Evolutionary conservation across 176 grass and related monocot genomes (phyloP).

Genomic region (Raddia guianensis): DNA sequence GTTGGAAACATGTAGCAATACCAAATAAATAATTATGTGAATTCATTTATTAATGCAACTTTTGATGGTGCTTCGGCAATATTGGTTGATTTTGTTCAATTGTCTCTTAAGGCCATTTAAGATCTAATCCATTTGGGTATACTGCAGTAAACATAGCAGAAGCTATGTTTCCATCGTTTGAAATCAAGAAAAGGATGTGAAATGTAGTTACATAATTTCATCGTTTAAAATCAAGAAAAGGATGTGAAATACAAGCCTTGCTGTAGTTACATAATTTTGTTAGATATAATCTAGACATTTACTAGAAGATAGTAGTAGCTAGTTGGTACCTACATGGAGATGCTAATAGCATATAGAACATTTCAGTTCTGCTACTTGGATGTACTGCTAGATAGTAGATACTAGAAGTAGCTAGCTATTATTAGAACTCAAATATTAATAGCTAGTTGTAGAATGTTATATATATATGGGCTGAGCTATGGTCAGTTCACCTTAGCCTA

Average conservation of each 20-base stretch:
- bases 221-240: too few species aligned
- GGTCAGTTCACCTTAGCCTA: too few species aligned
- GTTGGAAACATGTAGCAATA: neutral
- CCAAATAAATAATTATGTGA: neutral
- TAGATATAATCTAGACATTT: too few species aligned
- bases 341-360: too few species aligned
- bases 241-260: neutral
- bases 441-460: too few species aligned
- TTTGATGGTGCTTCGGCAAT: neutral
- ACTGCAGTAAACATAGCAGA: neutral
- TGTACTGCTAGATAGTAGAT: too few species aligned
- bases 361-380: too few species aligned
- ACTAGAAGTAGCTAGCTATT: too few species aligned
- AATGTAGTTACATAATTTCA: neutral
- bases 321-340: too few species aligned
- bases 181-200: neutral
- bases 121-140: neutral
- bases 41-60: neutral
- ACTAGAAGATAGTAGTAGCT: too few species aligned
- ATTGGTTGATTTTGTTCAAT: neutral
- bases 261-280: neutral
- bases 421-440: too few species aligned
- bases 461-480: too few species aligned
- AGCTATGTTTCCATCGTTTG: neutral
- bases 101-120: neutral